Evolutionary conservation across 2,329 filamentous ascomycete genomes (phyloP).

Genomic region (Cyanodermella asteris): DNA sequence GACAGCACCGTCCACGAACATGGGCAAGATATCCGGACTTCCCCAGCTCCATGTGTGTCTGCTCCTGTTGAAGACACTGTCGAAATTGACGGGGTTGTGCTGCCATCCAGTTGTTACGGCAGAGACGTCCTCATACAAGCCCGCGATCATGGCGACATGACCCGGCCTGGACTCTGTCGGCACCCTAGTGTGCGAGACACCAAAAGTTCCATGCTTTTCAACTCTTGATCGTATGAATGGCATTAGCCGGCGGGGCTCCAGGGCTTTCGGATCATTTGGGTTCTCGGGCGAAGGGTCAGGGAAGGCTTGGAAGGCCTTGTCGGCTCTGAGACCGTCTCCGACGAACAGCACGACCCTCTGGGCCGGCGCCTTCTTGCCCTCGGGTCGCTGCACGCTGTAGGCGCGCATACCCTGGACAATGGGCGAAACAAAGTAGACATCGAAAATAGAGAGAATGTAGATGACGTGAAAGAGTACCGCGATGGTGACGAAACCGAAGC

Average conservation of each 20-base stretch:
- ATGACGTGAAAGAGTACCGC: conserved; percentile 83
- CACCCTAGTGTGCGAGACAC: conserved; percentile 88
- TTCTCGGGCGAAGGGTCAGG: conserved; percentile 54
- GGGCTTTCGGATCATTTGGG: conserved; percentile 34
- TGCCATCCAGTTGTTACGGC: conserved; percentile 97
- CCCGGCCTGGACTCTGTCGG: conserved; percentile 91
- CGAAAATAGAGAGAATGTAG: conserved; percentile 91
- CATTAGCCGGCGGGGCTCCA: conserved; percentile 58
- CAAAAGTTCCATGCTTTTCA: conserved; percentile 78
- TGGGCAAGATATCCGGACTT: conserved; percentile 86
- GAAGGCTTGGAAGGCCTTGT: conserved; percentile 91
- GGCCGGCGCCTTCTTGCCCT: conserved; percentile 47
- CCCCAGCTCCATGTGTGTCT: conserved; percentile 98
- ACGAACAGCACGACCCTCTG: conserved; percentile 85
- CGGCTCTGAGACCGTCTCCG: conserved; percentile 88
- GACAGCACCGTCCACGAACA: conserved; percentile 88
- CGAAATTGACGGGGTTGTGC: conserved; percentile 91
- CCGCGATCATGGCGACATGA: conserved; percentile 90
- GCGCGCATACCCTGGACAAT: conserved; percentile 89
- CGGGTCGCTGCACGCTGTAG: conserved; percentile 44
- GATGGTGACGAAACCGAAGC: conserved; percentile 66
- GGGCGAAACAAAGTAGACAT: conserved; percentile 95
- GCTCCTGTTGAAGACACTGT: conserved; percentile 95
- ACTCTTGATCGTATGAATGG: conserved; percentile 81
- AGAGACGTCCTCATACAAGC: conserved; percentile 92